phyloP scores from a whole-genome alignment of 2,329 filamentous ascomycete species.

The Exophiala mesophila region DNA sequence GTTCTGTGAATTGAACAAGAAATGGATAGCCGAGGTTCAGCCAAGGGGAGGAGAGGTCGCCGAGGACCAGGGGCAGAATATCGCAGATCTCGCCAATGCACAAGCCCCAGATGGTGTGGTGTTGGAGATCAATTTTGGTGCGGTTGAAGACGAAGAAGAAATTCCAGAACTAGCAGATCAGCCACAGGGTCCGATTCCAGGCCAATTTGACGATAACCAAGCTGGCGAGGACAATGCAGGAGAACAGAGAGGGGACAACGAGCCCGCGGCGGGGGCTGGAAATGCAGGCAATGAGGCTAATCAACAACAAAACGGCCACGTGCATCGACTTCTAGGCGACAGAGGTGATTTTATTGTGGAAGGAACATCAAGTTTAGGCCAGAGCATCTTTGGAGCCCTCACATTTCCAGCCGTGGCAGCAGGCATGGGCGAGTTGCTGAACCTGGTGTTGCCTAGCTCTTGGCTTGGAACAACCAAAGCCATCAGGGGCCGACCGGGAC shows the following conservation, averaged over 20 bases:
- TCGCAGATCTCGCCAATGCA: conserved; percentile 32
- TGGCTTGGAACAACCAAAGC: conserved; percentile 53
- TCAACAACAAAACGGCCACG: conserved; percentile 19
- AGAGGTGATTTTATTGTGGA: conserved; percentile 47
- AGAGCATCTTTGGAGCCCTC: conserved; percentile 63
- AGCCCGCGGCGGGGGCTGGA: conserved; percentile 28
- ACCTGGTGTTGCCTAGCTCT: conserved; percentile 59
- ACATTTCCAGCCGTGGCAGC: conserved; percentile 79
- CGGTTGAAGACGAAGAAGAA: background rate
- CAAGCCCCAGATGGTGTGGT: conserved; percentile 39
- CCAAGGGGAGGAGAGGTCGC: conserved; percentile 43
- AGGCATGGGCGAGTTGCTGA: conserved; percentile 69
- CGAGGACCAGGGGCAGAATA: conserved; percentile 28
- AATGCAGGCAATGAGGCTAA: conserved; percentile 24
- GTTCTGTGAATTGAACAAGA: conserved; percentile 54
- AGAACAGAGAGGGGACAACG: conserved; percentile 28
- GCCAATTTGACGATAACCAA: conserved; percentile 48
- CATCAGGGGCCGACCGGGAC: conserved; percentile 50
- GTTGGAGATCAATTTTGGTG: background rate
- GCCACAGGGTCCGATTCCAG: conserved; percentile 32
- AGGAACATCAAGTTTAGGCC: conserved; percentile 52
- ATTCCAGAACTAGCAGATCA: conserved; percentile 12
- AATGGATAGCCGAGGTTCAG: conserved; percentile 60
- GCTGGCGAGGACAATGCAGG: conserved; percentile 35
- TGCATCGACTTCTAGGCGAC: conserved; percentile 33